Evolutionary conservation across 352 stramenopile genomes (phyloP).

Genomic region (Pythium rhizo-oryzae): DNA sequence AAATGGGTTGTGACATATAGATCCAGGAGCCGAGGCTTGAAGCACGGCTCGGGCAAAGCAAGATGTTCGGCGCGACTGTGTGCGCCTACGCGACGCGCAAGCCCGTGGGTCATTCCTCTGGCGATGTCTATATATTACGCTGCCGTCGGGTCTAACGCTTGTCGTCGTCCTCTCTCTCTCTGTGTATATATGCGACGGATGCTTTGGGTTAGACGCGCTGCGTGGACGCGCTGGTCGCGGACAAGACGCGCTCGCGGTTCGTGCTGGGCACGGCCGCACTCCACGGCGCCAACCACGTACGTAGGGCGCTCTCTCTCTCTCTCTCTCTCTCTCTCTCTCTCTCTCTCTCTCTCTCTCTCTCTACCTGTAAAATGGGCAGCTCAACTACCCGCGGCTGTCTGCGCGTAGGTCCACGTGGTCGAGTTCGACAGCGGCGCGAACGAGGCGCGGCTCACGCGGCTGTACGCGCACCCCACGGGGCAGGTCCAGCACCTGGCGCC

Average conservation of each 20-base stretch:
- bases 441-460: constrained; percentile 38
- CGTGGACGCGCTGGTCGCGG: constrained; percentile 64
- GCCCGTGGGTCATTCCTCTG: constrained; percentile 5
- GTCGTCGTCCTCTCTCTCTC: not conserved
- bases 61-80: constrained; percentile 28
- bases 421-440: constrained; percentile 51
- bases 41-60: not conserved
- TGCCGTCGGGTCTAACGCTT: not conserved
- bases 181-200: too few relatives aligned
- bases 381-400: constrained; percentile 11
- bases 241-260: constrained; percentile 69
- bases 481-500: constrained; percentile 57
- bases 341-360: too few relatives aligned
- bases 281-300: constrained; percentile 69
- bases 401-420: constrained; percentile 57
- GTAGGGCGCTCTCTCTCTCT: too few relatives aligned
- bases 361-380: too few relatives aligned
- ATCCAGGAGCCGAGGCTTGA: too few relatives aligned
- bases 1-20: not conserved
- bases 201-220: constrained; percentile 46
- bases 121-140: not conserved
- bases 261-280: constrained; percentile 66
- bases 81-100: constrained; percentile 32
- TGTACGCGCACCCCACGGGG: constrained; percentile 40
- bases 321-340: too few relatives aligned